Percentiles rank a stretch among this genome's conserved stretches.
These are phyloP conservation scores for Mediolabrus comicus DNA, from an alignment of 108 stramenopile genomes.

Conservation along the genomic window DNA sequence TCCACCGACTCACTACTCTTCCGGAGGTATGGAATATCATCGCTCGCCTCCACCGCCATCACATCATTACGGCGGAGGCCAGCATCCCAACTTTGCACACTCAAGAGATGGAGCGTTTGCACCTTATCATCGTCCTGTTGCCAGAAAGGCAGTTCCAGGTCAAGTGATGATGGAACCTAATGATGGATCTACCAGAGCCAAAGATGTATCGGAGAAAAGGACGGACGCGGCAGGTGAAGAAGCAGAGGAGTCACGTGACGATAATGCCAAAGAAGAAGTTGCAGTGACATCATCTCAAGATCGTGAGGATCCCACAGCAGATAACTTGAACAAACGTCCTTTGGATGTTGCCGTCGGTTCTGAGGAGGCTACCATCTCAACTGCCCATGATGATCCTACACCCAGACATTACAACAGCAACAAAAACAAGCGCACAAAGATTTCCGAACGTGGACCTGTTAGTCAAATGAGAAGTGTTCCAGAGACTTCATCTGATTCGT, in stretches of 20 bases:
- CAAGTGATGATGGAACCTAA: not conserved
- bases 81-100: not conserved
- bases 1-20: not conserved
- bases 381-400: slow-evolving; percentile 12
- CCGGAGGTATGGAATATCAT: not conserved
- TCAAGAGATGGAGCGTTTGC: not conserved
- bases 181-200: not conserved
- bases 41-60: not conserved
- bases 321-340: not conserved
- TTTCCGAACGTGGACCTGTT: not conserved
- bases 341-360: not conserved
- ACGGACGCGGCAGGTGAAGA: not conserved
- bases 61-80: not conserved
- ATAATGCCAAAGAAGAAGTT: not conserved
- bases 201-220: not conserved
- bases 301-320: not conserved
- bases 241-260: slow-evolving; percentile 7
- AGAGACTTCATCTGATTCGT: slow-evolving; percentile 1
- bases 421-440: not conserved
- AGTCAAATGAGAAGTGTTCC: not conserved
- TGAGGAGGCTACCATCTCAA: not conserved
- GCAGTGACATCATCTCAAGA: not conserved
- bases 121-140: not conserved
- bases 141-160: not conserved
- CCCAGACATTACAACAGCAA: slow-evolving; percentile 6